Evolutionary conservation across 2,329 filamentous ascomycete species (phyloP), one percentile per base, ranked within the genome.

Genomic region (Claviceps citrina): DNA sequence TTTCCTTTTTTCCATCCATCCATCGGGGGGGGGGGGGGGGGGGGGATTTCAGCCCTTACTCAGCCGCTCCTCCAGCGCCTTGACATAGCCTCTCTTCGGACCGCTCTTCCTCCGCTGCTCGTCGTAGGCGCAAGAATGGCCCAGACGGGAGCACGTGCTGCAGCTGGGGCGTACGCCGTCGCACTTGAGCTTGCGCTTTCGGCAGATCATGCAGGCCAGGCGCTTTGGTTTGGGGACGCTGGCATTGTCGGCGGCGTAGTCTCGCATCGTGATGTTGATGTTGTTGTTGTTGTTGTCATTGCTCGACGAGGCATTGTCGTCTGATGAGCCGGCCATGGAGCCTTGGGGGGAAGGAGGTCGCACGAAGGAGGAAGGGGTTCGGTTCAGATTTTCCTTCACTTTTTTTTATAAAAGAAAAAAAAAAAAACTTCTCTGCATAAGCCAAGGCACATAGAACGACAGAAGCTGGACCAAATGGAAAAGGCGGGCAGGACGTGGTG

Each of bases 91-190:
- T 56, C 87, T 73, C 66, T 94, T 94, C 2, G 87, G 87, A 3
- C 87, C 87, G 58, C 86, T 93, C 73, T 94, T 94, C 63, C 85
- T 84, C 56, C 87, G 76, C 51, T 89, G 81, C 64, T 94, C 86
- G 55, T 94, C 86, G 56, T 94, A 94, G 45, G 82, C 78, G 63
- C 87, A 94, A 41, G 80, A 74, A 60, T 95, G 87, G 32, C 83
- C 79, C 38, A 94, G 66, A n/a, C 87, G 71, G 25, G 82, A 78
- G 60, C 87, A 95, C 20, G 86, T 94, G 51, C 81, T 85, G 57
- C 87, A 94, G 49, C 81, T 84, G 18, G 87, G 87, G 47, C 82
- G 78, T 39, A 73, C 66, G 28, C 86, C 86, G 57, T 95, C 87
- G 60, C 87, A 95, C 61, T 82, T 81, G 49, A 95, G 67, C 64